phyloP scores from a whole-genome alignment of 1,284 basidiomycete genomes.

The Sporisorium reilianum region DNA sequence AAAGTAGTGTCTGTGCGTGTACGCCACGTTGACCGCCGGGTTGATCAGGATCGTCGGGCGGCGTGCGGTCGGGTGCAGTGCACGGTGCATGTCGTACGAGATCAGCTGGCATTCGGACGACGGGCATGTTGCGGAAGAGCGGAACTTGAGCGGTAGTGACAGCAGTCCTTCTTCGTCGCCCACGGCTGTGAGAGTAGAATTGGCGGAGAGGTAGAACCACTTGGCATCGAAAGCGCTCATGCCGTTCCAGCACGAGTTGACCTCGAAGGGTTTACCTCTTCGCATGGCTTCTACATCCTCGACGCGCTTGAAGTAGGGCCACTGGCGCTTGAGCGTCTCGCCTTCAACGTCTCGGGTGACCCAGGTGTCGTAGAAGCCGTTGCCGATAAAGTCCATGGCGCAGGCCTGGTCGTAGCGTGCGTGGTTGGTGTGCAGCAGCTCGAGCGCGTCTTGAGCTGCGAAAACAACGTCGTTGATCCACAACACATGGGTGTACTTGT shows the following conservation, averaged over 20 bases:
- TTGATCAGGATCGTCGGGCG: constrained; percentile 72
- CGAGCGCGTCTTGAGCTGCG: constrained; percentile 59
- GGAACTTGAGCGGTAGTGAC: constrained; percentile 71
- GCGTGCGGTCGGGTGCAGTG: constrained; percentile 68
- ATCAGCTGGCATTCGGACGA: constrained; percentile 75
- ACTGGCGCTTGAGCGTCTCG: constrained; percentile 72
- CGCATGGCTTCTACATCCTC: constrained; percentile 67
- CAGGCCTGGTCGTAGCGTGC: constrained; percentile 75
- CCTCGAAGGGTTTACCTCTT: constrained; percentile 72
- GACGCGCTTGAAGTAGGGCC: constrained; percentile 73
- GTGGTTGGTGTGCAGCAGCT: constrained; percentile 72
- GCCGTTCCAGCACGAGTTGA: constrained; percentile 77
- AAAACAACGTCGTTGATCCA: constrained; percentile 62
- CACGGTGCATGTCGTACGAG: constrained; percentile 74
- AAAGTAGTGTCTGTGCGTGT: constrained; percentile 49
- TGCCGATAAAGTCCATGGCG: constrained; percentile 73
- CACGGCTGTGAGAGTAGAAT: not conserved
- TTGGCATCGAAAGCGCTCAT: constrained; percentile 73
- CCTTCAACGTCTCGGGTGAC: constrained; percentile 45
- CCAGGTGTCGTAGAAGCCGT: constrained; percentile 73
- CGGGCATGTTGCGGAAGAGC: constrained; percentile 72
- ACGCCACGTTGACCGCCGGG: constrained; percentile 65
- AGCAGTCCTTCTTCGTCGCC: constrained; percentile 63
- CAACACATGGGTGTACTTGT: constrained; percentile 48
- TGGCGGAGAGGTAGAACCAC: constrained; percentile 66